Evolutionary conservation across 2,329 filamentous ascomycete genomes (phyloP), one percentile per base, ranked within the genome.

Genomic region (Scedosporium dehoogii): DNA sequence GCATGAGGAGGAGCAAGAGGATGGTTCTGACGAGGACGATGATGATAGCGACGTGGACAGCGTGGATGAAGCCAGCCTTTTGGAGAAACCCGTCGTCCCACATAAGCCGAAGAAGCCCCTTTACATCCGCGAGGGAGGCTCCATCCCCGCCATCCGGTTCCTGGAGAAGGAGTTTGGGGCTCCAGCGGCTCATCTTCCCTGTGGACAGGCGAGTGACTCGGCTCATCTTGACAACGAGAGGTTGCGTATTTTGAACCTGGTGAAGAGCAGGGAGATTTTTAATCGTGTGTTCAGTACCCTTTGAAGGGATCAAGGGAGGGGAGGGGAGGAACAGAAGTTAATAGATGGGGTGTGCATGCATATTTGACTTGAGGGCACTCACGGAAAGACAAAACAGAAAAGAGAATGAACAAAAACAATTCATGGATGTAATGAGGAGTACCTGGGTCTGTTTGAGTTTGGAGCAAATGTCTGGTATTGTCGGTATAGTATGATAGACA

Each of bases 161-260:
- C 72, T 97, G 44, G 93, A 97, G 73, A 96, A 96, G 76, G 91
- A 96, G 69, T 97, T 97, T 71, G 82, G 83, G 2, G 94, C 94
- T 0, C 92, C 92, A 0, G 93, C 94, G 0, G 93, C 93, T 0
- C 92, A 97, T 73, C 76, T 99, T 41, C 96, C 94, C 0, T 97
- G 92, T 70, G 96, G 96, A 0, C 92, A 97, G 74, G 92, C 93
- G 12, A 97, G 91, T 68, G 94, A 99, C 70, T 87, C 88, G 60
- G 94, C 93, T 18, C 94, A 99, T 82, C 75, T 99, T 74, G 91
- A 96, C 70, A 97, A 99, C 70, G 94, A 99, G 80, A 79, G 94
- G n/a, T 78, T 99, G 73, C 81, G 94, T 60, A 78, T 99, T 62
- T 77, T 90, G 68, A 99, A 99, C 74, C 72, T 99, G 68, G 85